These are phyloP conservation scores for Trichomonas vaginalis DNA, from an alignment of 208 protist genomes.

Conservation along the genomic window DNA sequence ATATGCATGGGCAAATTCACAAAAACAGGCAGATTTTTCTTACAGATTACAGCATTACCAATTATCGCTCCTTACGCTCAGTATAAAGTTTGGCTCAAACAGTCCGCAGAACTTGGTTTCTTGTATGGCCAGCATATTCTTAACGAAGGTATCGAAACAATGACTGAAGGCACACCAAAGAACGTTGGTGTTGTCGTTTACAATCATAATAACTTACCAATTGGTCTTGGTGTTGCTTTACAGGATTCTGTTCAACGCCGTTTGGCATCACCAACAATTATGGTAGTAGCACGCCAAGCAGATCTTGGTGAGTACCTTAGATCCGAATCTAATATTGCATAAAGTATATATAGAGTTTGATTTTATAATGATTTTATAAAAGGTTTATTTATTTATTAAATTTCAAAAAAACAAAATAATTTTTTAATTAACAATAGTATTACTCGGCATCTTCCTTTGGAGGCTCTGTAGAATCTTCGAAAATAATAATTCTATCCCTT, in stretches of 20 bases:
- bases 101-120: background rate
- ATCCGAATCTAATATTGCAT: background rate
- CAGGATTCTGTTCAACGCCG: background rate
- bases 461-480: background rate
- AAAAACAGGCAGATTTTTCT: constrained; percentile 10
- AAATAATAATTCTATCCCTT: background rate
- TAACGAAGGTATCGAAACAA: background rate
- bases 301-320: constrained; percentile 15
- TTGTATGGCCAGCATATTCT: constrained; percentile 2
- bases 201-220: background rate
- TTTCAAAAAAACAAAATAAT: too few relatives aligned
- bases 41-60: background rate
- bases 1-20: background rate
- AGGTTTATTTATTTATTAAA: too few relatives aligned
- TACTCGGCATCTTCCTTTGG: background rate
- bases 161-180: background rate
- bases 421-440: too few relatives aligned
- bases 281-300: background rate
- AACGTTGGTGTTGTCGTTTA: background rate
- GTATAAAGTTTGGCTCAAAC: background rate
- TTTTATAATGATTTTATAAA: too few relatives aligned
- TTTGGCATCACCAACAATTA: background rate
- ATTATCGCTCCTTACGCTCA: background rate
- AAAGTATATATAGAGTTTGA: too few relatives aligned
- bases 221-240: background rate